Percentiles rank a stretch among this genome's conserved stretches.
These are phyloP conservation scores for Lasiodiplodia sp. DNA, from an alignment of 2,329 filamentous ascomycete genomes.

Conservation along the genomic window DNA sequence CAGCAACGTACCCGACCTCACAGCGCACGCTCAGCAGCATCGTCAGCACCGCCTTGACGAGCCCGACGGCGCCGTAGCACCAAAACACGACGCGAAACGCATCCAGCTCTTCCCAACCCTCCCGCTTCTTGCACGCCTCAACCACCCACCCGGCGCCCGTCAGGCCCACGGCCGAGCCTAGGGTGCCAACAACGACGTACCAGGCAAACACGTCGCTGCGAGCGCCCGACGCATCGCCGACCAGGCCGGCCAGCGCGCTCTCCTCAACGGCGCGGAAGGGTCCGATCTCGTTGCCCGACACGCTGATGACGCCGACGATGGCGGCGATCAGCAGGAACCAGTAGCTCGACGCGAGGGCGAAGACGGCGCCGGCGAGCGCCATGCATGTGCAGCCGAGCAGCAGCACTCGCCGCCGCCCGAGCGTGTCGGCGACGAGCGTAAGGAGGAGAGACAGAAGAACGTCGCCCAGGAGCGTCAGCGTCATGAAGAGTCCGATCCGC, in stretches of 20 bases:
- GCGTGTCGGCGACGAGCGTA: conserved; percentile 45
- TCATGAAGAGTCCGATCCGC: conserved; percentile 51
- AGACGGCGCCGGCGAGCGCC: conserved; percentile 45
- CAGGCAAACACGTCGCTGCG: conserved; percentile 49
- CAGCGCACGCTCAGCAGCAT: conserved; percentile 49
- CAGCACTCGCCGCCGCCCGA: conserved; percentile 45
- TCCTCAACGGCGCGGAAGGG: conserved; percentile 51
- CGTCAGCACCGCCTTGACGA: conserved; percentile 48
- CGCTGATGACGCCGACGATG: conserved; percentile 48
- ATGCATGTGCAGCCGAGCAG: conserved; percentile 45
- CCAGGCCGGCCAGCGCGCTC: conserved; percentile 46
- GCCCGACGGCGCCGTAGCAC: conserved; percentile 51
- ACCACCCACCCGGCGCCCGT: conserved; percentile 47
- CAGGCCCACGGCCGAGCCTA: conserved; percentile 46
- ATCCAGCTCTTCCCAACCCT: conserved; percentile 47
- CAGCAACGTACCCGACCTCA: conserved; percentile 48
- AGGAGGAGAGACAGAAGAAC: conserved; percentile 46
- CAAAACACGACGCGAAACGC: conserved; percentile 52
- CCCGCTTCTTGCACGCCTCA: conserved; percentile 39
- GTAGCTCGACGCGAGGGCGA: conserved; percentile 44
- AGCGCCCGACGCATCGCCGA: conserved; percentile 36
- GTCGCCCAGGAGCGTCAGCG: conserved; percentile 49
- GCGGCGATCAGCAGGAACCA: conserved; percentile 43
- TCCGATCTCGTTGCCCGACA: conserved; percentile 50
- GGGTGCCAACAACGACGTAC: conserved; percentile 49